These are phyloP conservation scores for Ogataea ganodermae DNA, from an alignment of 805 yeast species.

Conservation along the genomic window DNA sequence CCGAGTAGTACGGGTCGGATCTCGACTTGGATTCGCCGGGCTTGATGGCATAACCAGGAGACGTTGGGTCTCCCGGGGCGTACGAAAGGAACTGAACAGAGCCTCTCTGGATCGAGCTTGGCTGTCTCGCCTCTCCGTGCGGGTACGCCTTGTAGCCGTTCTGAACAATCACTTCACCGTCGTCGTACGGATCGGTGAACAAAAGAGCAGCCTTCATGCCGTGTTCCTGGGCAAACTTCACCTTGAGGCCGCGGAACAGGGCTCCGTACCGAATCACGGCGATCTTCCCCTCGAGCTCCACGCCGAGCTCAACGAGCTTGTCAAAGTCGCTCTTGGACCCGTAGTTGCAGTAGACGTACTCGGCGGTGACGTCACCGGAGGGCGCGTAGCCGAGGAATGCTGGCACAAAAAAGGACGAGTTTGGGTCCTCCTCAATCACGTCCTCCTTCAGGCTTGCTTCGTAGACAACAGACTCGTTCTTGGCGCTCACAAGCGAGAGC, in stretches of 20 bases:
- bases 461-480: slow-evolving; percentile 36
- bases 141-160: slow-evolving; percentile 71
- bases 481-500: slow-evolving; percentile 42
- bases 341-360: slow-evolving; percentile 66
- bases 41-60: slow-evolving; percentile 66
- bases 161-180: slow-evolving; percentile 49
- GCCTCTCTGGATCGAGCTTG: slow-evolving; percentile 76
- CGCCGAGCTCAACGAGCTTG: slow-evolving; percentile 44
- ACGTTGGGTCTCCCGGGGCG: slow-evolving; percentile 77
- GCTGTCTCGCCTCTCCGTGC: slow-evolving; percentile 75
- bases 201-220: slow-evolving; percentile 70
- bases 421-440: slow-evolving; percentile 47
- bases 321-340: slow-evolving; percentile 66
- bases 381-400: slow-evolving; percentile 80
- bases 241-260: slow-evolving; percentile 72
- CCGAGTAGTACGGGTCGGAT: slow-evolving; percentile 48
- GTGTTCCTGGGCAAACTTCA: slow-evolving; percentile 70
- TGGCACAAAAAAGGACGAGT: slow-evolving; percentile 55
- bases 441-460: slow-evolving; percentile 59
- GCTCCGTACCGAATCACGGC: slow-evolving; percentile 69
- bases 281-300: slow-evolving; percentile 56
- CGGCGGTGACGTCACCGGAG: slow-evolving; percentile 70
- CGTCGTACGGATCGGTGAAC: slow-evolving; percentile 72
- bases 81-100: slow-evolving; percentile 63
- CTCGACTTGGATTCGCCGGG: slow-evolving; percentile 56